Evolutionary conservation across 2,329 filamentous ascomycete species (phyloP).

Genomic region (Akanthomyces dipterigenus): DNA sequence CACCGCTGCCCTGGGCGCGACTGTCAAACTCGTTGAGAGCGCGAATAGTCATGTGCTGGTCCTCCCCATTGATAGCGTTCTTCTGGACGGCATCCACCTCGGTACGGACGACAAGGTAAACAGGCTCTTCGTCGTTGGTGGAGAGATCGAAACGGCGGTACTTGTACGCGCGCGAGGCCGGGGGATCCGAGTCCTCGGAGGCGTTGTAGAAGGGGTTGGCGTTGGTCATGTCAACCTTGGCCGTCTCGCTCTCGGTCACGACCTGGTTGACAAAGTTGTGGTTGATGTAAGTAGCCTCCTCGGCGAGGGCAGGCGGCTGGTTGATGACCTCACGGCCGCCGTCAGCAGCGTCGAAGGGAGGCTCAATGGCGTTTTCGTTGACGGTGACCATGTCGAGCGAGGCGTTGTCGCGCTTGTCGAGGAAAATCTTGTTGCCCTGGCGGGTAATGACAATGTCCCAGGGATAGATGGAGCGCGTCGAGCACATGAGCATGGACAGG

Average conservation of each 20-base stretch:
- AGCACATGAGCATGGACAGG: conserved; percentile 98
- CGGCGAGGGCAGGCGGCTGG: conserved; percentile 83
- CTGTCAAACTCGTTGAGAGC: conserved; percentile 98
- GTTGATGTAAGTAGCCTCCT: conserved; percentile 99
- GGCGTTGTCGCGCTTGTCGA: conserved; percentile 96
- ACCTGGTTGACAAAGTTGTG: conserved; percentile 98
- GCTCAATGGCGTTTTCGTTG: conserved; percentile 96
- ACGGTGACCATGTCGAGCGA: conserved; percentile 96
- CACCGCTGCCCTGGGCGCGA: conserved; percentile 92
- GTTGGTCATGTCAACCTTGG: conserved; percentile 77
- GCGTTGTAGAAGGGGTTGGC: conserved; percentile 98
- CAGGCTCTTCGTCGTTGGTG: conserved; percentile 87
- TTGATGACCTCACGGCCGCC: conserved; percentile 93
- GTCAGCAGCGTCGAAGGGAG: conserved; percentile 84
- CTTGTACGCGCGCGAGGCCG: conserved; percentile 96
- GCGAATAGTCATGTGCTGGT: conserved; percentile 88
- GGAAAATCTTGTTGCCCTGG: conserved; percentile 94
- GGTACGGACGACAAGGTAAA: conserved; percentile 88
- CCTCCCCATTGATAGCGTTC: conserved; percentile 85
- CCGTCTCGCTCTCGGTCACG: conserved; percentile 70
- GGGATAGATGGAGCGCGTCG: conserved; percentile 91
- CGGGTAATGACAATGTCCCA: conserved; percentile 96
- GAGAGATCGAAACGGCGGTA: conserved; percentile 96
- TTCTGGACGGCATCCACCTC: conserved; percentile 94
- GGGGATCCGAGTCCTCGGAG: conserved; percentile 83